Evolutionary conservation across 2,329 filamentous ascomycete genomes (phyloP), one percentile per base, ranked within the genome.

Genomic region (Daldinia sp.): DNA sequence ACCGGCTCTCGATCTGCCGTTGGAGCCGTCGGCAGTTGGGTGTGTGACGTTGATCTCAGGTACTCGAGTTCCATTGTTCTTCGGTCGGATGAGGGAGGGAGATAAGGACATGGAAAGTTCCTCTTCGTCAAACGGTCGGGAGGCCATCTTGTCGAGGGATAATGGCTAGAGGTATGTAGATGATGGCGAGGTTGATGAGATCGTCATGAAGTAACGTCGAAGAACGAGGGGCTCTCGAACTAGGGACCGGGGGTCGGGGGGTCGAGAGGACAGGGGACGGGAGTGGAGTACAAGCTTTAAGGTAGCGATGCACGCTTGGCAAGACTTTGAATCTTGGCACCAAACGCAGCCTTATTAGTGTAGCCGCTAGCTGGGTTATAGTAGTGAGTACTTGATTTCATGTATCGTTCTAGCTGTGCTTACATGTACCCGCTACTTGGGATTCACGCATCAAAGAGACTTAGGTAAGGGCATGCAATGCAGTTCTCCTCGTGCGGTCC

Each of bases 81-180:
- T 79, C 44, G 89, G 88, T 70, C 89, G 88, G 74, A 89, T 87
- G 75, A 89, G 85, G 59, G 88, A 87, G 39, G 88, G 88, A 64
- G 88, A 89, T 72, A 93, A 84, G 75, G 91, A 92, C 79, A 94
- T 92, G 81, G 92, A 92, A 73, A 94, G 89, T 83, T 94, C 92
- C 83, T 93, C 92, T 80, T 94, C 92, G 78, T 94, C 91, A 80
- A 92, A 92, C 74, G 82, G 84, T 78, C 83, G 80, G 68, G 84
- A 83, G 78, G 84, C 81, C 86, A 87, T 88, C 60, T 74, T 67
- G 72, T 69, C 54, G 64, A 64, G 70, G 61, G 61, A 59, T 28
- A 53, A 33, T 58, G 67, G 55, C 58, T 66, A 39, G 59, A 26
- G 61, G 65, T 26, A 44, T 66, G 28, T 57, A 41, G 60, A 55